Conservation (phyloP, 495 filamentous ascomycete species). For the Durotheca rogersii region DNA sequence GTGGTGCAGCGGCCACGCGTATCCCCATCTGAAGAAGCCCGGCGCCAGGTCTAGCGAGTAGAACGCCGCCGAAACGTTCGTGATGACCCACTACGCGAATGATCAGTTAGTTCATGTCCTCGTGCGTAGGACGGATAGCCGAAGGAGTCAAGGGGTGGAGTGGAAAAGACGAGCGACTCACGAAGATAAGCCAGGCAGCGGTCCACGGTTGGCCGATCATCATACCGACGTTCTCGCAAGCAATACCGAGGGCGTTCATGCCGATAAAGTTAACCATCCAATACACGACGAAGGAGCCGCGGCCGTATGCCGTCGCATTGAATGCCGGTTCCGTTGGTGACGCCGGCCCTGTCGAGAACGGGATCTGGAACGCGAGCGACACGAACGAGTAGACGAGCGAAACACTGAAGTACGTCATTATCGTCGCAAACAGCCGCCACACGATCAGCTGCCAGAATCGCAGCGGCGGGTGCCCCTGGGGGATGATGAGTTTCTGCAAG, state of each 20-base stretch:
- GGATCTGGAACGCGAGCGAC: slow-evolving; percentile 65
- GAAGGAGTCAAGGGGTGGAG: too few species aligned
- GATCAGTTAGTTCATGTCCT: too few species aligned
- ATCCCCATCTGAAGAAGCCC: slow-evolving; percentile 65
- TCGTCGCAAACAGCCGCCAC: slow-evolving; percentile 62
- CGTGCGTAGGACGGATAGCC: too few species aligned
- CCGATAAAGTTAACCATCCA: slow-evolving; percentile 76
- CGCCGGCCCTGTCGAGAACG: slow-evolving; percentile 52
- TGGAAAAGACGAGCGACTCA: slow-evolving; percentile 1
- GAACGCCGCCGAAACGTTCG: slow-evolving; percentile 66
- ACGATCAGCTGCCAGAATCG: slow-evolving; percentile 60
- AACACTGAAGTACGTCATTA: slow-evolving; percentile 64
- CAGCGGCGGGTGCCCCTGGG: slow-evolving; percentile 55
- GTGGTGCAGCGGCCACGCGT: slow-evolving; percentile 70
- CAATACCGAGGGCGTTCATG: slow-evolving; percentile 67
- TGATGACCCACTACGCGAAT: slow-evolving; percentile 62
- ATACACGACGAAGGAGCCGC: slow-evolving; percentile 65
- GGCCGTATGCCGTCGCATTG: slow-evolving; percentile 59
- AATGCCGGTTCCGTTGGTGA: slow-evolving; percentile 45
- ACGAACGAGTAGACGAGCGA: slow-evolving; percentile 67
- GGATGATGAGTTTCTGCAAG: slow-evolving; percentile 34
- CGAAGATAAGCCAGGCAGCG: slow-evolving; percentile 68
- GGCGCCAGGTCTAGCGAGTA: slow-evolving; percentile 61
- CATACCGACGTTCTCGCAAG: slow-evolving; percentile 74
- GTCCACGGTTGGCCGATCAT: slow-evolving; percentile 66